Conservation (phyloP, 1,139 yeast species). For the Taphrina sp. region DNA sequence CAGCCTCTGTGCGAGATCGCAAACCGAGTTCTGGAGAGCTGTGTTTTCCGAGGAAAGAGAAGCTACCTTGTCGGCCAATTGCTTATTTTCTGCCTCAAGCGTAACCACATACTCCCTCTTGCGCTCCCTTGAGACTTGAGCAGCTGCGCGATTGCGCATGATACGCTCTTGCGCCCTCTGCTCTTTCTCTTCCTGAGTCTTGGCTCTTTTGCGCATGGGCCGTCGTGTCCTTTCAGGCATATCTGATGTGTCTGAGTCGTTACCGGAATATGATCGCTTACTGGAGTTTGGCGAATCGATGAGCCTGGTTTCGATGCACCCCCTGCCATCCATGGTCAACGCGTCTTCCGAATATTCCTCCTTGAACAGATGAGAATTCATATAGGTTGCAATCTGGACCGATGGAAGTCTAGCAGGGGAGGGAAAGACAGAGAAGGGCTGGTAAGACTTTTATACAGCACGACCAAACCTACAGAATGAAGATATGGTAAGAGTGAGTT, state of each 20-base stretch:
- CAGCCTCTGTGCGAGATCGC: slow-evolving; percentile 4
- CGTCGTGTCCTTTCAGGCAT: slow-evolving; percentile 42
- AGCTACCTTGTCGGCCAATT: slow-evolving; percentile 17
- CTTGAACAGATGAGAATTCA: too few relatives aligned
- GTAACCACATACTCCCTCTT: slow-evolving; percentile 89
- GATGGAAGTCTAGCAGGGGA: too few relatives aligned
- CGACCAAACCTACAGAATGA: too few relatives aligned
- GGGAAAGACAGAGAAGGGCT: too few relatives aligned
- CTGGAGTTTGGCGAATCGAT: too few relatives aligned
- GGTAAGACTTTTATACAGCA: too few relatives aligned
- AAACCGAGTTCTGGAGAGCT: background rate
- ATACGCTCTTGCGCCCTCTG: slow-evolving; percentile 92
- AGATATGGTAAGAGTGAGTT: too few relatives aligned
- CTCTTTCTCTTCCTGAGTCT: slow-evolving; percentile 94
- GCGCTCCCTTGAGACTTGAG: slow-evolving; percentile 95
- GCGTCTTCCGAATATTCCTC: too few relatives aligned
- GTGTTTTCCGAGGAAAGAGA: slow-evolving; percentile 12
- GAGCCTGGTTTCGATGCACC: too few relatives aligned
- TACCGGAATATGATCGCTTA: slow-evolving; percentile 5
- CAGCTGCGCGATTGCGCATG: slow-evolving; percentile 91
- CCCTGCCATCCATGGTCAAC: too few relatives aligned
- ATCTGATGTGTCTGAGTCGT: slow-evolving; percentile 2
- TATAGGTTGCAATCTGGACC: too few relatives aligned
- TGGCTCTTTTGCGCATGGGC: slow-evolving; percentile 95
- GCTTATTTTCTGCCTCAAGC: slow-evolving; percentile 52